A percentile compares a stretch with the other conserved stretches of the same genome.
Conservation (phyloP, 805 yeast genomes). For the Pichia nanzhaoensis region DNA sequence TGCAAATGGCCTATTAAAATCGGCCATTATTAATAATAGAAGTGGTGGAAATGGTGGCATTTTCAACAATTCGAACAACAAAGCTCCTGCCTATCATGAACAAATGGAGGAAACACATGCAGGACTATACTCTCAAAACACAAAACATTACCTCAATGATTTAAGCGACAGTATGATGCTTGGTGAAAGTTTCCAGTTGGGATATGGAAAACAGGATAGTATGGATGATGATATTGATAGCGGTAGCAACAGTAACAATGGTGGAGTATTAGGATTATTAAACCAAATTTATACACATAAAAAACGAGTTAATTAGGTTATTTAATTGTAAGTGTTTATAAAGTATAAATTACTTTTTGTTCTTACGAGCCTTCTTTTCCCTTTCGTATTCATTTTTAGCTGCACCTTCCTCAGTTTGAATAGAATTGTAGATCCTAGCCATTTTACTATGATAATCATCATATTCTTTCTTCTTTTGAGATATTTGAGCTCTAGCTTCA, state of each 20-base stretch:
- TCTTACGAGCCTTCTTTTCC: slow-evolving; percentile 57
- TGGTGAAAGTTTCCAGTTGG: slow-evolving; percentile 40
- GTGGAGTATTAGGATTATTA: slow-evolving; percentile 46
- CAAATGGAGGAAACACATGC: slow-evolving; percentile 25
- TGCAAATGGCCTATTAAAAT: slow-evolving; percentile 17
- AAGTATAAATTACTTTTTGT: slow-evolving; percentile 25
- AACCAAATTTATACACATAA: slow-evolving; percentile 66
- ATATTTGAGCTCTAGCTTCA: slow-evolving; percentile 77
- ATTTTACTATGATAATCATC: slow-evolving; percentile 82
- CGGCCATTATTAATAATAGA: slow-evolving; percentile 22
- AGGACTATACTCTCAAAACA: slow-evolving; percentile 24
- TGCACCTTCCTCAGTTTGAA: slow-evolving; percentile 91
- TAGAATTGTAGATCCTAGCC: slow-evolving; percentile 78
- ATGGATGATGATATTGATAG: slow-evolving; percentile 18
- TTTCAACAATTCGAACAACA: neutral
- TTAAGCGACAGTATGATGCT: slow-evolving; percentile 29
- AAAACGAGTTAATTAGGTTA: slow-evolving; percentile 13
- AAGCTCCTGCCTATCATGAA: slow-evolving; percentile 4
- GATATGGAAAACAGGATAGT: slow-evolving; percentile 21
- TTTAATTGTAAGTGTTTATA: neutral
- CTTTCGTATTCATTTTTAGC: slow-evolving; percentile 89
- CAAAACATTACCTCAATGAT: slow-evolving; percentile 19
- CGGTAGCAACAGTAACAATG: slow-evolving; percentile 9
- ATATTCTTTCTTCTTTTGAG: slow-evolving; percentile 67
- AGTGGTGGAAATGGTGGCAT: slow-evolving; percentile 9